phyloP scores from a whole-genome alignment of 352 stramenopile species.

The Pythium dissotocum region DNA sequence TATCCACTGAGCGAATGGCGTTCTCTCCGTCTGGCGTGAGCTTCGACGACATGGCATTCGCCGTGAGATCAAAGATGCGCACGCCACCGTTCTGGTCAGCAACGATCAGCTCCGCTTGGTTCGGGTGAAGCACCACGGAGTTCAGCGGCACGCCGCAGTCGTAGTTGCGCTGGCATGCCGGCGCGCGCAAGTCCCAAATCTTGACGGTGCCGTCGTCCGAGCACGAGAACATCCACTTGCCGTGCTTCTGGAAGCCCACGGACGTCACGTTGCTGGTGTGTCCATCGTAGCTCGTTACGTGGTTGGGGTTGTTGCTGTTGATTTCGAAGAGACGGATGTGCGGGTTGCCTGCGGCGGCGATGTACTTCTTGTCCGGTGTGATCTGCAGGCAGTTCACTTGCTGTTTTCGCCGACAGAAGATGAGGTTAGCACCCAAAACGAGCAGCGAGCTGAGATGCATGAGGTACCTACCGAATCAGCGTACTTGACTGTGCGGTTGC shows the following conservation, averaged over 20 bases:
- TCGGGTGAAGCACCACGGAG: conserved; percentile 94
- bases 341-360: conserved; percentile 96
- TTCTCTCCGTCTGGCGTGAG: conserved; percentile 70
- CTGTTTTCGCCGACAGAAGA: conserved; percentile 24
- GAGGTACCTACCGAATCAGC: conserved; percentile 84
- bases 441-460: background rate
- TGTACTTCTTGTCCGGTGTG: conserved; percentile 96
- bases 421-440: background rate
- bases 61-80: conserved; percentile 90
- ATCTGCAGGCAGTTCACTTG: conserved; percentile 98
- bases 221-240: conserved; percentile 97
- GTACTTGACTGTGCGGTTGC: conserved; percentile 95
- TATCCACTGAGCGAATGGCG: conserved; percentile 91
- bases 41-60: conserved; percentile 69
- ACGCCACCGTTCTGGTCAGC: conserved; percentile 94
- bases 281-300: conserved; percentile 95
- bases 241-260: conserved; percentile 97
- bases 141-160: conserved; percentile 91
- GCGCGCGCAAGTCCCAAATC: conserved; percentile 93
- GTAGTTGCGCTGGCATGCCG: conserved; percentile 87
- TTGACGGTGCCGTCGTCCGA: conserved; percentile 96
- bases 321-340: conserved; percentile 98
- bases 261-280: conserved; percentile 97
- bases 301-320: conserved; percentile 94
- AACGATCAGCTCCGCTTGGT: conserved; percentile 88